phyloP scores from a whole-genome alignment of 2,329 filamentous ascomycete genomes.

The Penicillium sumatraense region DNA sequence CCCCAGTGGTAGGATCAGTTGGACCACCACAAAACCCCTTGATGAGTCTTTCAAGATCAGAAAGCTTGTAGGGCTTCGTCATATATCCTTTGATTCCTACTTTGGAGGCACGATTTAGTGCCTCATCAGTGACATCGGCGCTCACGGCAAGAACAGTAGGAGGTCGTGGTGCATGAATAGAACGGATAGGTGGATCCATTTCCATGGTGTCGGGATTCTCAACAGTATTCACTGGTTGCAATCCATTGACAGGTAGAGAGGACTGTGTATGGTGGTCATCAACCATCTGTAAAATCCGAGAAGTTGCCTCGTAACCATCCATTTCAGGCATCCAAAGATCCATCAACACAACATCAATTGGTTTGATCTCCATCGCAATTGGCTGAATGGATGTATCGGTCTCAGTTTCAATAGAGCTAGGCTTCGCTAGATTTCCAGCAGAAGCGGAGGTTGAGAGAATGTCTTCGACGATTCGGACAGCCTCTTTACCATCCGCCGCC shows the following conservation, averaged over 20 bases:
- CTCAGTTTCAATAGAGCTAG: conserved; percentile 5
- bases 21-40: conserved; percentile 48
- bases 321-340: conserved; percentile 78
- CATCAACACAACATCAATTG: conserved; percentile 71
- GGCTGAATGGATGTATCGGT: conserved; percentile 25
- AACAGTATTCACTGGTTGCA: conserved; percentile 11
- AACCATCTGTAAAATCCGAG: conserved; percentile 63
- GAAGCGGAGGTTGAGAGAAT: conserved; percentile 38
- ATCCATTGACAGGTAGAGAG: conserved; percentile 14
- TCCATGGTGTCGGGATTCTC: conserved; percentile 21
- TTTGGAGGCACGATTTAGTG: conserved; percentile 62
- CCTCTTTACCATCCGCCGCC: conserved; percentile 71
- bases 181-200: conserved; percentile 15
- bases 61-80: conserved; percentile 69
- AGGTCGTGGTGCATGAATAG: conserved; percentile 41
- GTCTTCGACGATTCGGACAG: conserved; percentile 63
- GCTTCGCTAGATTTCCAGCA: conserved; percentile 6
- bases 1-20: conserved; percentile 4
- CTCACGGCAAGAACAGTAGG: conserved; percentile 65
- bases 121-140: conserved; percentile 68
- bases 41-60: conserved; percentile 66
- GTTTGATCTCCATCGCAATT: conserved; percentile 37
- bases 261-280: conserved; percentile 38
- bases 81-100: conserved; percentile 71
- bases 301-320: conserved; percentile 72